Conservation (phyloP, 1,284 basidiomycete species). For the Lignosus rhinocerotis region DNA sequence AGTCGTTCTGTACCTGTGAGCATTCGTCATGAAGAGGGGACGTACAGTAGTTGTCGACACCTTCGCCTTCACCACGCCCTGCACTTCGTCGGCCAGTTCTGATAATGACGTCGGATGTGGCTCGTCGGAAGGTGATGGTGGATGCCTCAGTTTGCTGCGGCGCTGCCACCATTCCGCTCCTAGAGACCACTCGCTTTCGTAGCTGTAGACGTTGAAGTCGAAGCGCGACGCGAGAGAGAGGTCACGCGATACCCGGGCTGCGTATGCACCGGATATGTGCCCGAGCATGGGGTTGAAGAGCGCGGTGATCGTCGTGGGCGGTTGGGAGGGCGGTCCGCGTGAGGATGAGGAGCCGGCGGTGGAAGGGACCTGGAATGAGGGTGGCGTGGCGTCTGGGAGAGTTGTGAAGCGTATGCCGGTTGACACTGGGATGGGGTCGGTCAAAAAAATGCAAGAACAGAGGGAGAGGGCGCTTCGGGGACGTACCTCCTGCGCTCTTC, state of each 20-base stretch:
- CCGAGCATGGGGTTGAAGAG: constrained; percentile 97
- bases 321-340: constrained; percentile 51
- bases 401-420: constrained; percentile 93
- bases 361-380: constrained; percentile 55
- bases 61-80: constrained; percentile 87
- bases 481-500: constrained; percentile 87
- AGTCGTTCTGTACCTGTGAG: background rate
- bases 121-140: constrained; percentile 4
- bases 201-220: constrained; percentile 96
- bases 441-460: background rate
- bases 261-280: constrained; percentile 89
- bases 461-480: background rate
- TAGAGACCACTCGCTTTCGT: constrained; percentile 93
- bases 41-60: constrained; percentile 86
- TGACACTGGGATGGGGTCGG: constrained; percentile 60
- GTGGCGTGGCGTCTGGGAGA: constrained; percentile 73
- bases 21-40: constrained; percentile 7
- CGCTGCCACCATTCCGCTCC: constrained; percentile 95
- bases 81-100: constrained; percentile 48
- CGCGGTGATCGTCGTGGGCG: constrained; percentile 92
- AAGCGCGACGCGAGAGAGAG: constrained; percentile 90
- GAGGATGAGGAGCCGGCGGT: constrained; percentile 35
- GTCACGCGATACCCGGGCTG: constrained; percentile 84
- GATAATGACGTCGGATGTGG: constrained; percentile 14
- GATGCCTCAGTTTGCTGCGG: constrained; percentile 35